Evolutionary conservation across 495 filamentous ascomycete species (phyloP).

Genomic region (Aspergillus saccharolyticus): DNA sequence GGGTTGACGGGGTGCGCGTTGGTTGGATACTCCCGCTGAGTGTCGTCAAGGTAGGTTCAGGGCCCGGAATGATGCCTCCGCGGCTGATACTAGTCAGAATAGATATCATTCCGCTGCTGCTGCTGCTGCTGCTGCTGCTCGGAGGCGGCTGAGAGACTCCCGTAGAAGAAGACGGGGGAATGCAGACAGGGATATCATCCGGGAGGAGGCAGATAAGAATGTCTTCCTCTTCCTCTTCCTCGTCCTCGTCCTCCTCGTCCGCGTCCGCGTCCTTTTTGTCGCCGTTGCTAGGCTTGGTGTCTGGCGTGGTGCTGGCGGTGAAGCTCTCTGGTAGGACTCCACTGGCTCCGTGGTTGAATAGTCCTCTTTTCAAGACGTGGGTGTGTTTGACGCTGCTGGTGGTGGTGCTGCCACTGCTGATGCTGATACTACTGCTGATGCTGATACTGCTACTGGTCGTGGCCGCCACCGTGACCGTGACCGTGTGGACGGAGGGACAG

Average conservation of each 20-base stretch:
- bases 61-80: background rate
- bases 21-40: too few relatives aligned
- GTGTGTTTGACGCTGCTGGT: too few relatives aligned
- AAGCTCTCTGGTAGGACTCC: background rate
- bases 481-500: background rate
- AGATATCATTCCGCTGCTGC: background rate
- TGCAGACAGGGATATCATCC: background rate
- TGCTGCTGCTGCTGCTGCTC: background rate
- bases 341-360: background rate
- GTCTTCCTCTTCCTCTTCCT: background rate
- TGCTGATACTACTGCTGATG: background rate
- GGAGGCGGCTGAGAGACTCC: too few relatives aligned
- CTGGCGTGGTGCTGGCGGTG: background rate
- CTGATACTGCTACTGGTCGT: background rate
- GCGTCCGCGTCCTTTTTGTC: background rate
- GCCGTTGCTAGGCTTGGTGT: background rate
- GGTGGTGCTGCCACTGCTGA: background rate
- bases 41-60: too few relatives aligned
- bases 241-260: background rate
- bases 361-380: background rate
- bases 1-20: background rate
- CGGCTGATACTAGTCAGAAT: background rate
- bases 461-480: constrained; percentile 2
- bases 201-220: background rate
- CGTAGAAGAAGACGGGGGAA: background rate